These are phyloP conservation scores for Penicillium lagena DNA, from an alignment of 495 filamentous ascomycete species.

Conservation along the genomic window DNA sequence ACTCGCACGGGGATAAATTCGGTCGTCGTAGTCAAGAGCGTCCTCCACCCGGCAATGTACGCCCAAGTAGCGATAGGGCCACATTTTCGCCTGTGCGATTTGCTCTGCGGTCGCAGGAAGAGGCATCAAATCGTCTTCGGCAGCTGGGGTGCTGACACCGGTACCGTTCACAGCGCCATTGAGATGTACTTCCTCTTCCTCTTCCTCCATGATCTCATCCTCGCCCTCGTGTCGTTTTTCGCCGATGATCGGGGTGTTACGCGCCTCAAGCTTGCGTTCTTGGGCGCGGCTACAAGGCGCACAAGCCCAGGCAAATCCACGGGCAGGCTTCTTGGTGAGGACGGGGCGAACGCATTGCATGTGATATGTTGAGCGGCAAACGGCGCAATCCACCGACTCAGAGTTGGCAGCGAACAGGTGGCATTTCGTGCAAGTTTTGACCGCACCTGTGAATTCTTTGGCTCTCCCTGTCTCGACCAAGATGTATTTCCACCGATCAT, in stretches of 20 bases:
- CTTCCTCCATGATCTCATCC: slow-evolving; percentile 73
- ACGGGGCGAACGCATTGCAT: slow-evolving; percentile 96
- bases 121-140: slow-evolving; percentile 44
- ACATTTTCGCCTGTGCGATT: slow-evolving; percentile 82
- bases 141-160: slow-evolving; percentile 53
- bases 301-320: slow-evolving; percentile 97
- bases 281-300: slow-evolving; percentile 91
- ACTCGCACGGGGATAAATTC: slow-evolving; percentile 92
- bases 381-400: slow-evolving; percentile 95
- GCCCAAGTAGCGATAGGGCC: slow-evolving; percentile 94
- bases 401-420: slow-evolving; percentile 83
- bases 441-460: slow-evolving; percentile 93
- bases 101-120: slow-evolving; percentile 83
- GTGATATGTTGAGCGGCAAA: slow-evolving; percentile 92
- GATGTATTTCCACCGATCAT: slow-evolving; percentile 93
- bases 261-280: slow-evolving; percentile 85
- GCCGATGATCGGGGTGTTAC: slow-evolving; percentile 67
- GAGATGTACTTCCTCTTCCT: slow-evolving; percentile 53
- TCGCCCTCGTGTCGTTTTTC: slow-evolving; percentile 56
- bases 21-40: slow-evolving; percentile 93
- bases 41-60: slow-evolving; percentile 96
- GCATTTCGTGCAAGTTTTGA: slow-evolving; percentile 95
- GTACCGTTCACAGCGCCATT: slow-evolving; percentile 40
- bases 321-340: slow-evolving; percentile 90
- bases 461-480: slow-evolving; percentile 83